Conservation (phyloP, 495 filamentous ascomycete genomes). For the Usnea hakonensis region DNA sequence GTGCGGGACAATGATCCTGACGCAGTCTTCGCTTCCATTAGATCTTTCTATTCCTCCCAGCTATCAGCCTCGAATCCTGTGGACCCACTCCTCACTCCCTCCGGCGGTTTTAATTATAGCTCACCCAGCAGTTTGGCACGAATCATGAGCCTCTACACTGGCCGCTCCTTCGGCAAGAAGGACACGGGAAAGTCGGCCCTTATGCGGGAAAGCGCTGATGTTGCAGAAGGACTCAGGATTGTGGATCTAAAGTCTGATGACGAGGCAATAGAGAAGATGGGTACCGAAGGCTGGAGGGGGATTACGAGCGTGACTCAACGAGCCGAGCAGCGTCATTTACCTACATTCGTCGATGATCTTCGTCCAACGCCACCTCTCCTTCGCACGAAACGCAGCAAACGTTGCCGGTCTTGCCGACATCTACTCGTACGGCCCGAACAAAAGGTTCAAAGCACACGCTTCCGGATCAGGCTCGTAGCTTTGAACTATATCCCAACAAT, state of each 20-base stretch:
- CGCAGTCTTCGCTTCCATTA: constrained; percentile 47
- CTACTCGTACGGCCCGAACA: constrained; percentile 92
- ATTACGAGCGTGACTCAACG: constrained; percentile 47
- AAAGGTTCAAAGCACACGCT: constrained; percentile 77
- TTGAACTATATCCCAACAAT: constrained; percentile 82
- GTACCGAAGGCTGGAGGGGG: constrained; percentile 43
- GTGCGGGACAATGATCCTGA: constrained; percentile 36
- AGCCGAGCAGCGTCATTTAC: constrained; percentile 38
- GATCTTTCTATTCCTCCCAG: constrained; percentile 65
- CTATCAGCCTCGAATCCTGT: constrained; percentile 49
- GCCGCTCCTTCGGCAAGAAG: constrained; percentile 53
- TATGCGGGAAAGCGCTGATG: constrained; percentile 70
- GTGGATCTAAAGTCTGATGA: constrained; percentile 44
- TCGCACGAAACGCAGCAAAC: constrained; percentile 85
- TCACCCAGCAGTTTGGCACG: constrained; percentile 75
- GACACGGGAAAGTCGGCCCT: constrained; percentile 55
- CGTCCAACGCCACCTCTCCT: constrained; percentile 73
- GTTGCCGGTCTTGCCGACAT: constrained; percentile 85
- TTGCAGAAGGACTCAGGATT: constrained; percentile 59
- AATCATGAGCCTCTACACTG: constrained; percentile 87
- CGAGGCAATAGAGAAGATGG: constrained; percentile 38
- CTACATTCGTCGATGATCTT: constrained; percentile 56
- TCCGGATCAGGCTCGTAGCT: constrained; percentile 82
- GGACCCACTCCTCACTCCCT: constrained; percentile 41
- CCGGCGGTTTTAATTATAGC: constrained; percentile 55